Base-by-base conservation (phyloP, 805 yeast genomes). In the Yarrowia deformans region DNA sequence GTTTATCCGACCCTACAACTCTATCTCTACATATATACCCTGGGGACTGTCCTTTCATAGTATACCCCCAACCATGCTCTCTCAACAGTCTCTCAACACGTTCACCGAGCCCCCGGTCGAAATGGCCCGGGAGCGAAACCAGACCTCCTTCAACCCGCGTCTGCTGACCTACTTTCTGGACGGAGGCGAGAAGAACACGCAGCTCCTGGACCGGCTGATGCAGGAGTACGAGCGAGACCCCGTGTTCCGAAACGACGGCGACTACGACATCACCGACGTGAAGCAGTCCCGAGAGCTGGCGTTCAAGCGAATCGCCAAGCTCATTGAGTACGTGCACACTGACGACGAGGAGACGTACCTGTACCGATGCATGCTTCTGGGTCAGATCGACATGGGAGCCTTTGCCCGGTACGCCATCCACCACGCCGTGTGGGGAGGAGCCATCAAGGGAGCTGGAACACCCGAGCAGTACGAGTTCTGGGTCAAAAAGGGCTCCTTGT, bases 401-500 rank as follows among this genome's bases (percentile, higher is more conserved):
- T 86, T 87, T 67, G 92, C 97, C 32, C 85, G 98, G 74, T 79
- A 90, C 64, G 97, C 97, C 50, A 92, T 93, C 69, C 97, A 93
- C 81, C 82, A 90, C 71, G 97, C 97, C 2, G 83, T 93, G 69
- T 93, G 93, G 77, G 83, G 91, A 60, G 85, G 87, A 69, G 90
- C 97, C 69, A 81, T 93, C 70, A 86, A 88, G 72, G 97, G 97
- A 71, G 90, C 90, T 73, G 98, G 97, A 72, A 89, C 97, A 8
- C 84, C 85, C 46, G 90, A 86, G 69, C 98, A 93, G 81, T 84
- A 88, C 74, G 82, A 87, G 40, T 93, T 88, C 80, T 93, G 98
- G 97, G 84, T 92, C 67, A 39, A 42, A 23, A 91, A 88, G 70
- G 83, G 83, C n/a, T 80, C 82, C 3, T 76, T 74, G 4, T 72